phyloP scores from a whole-genome alignment of 495 filamentous ascomycete genomes.

The Podospora comata region DNA sequence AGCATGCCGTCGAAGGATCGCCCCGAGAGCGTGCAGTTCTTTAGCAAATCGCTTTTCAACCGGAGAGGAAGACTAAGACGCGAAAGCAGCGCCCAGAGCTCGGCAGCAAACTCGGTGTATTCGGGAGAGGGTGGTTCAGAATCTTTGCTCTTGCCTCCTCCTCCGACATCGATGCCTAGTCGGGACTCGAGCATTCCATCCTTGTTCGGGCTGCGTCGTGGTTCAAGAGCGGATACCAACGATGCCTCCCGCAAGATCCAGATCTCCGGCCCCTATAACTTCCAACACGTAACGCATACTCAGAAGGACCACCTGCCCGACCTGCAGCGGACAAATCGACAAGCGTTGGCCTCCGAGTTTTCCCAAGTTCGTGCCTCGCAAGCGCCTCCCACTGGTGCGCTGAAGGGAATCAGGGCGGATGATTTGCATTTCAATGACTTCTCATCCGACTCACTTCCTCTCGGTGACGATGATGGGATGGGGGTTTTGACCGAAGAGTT shows the following conservation, averaged over 20 bases:
- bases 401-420: conserved; percentile 61
- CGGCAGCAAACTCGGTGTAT: conserved; percentile 40
- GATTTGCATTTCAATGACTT: conserved; percentile 63
- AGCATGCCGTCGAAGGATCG: conserved; percentile 47
- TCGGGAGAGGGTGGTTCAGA: conserved; percentile 36
- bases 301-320: conserved; percentile 60
- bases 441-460: conserved; percentile 51
- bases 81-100: conserved; percentile 42
- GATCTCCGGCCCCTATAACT: conserved; percentile 84
- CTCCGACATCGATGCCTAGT: conserved; percentile 21
- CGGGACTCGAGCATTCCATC: conserved; percentile 44
- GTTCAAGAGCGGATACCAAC: conserved; percentile 32
- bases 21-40: conserved; percentile 53
- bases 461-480: conserved; percentile 31
- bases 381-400: conserved; percentile 50
- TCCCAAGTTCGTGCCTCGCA: conserved; percentile 67
- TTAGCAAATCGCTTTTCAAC: conserved; percentile 52
- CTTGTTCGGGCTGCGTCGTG: conserved; percentile 42
- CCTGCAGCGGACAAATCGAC: conserved; percentile 54
- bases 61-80: conserved; percentile 41
- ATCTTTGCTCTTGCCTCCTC: conserved; percentile 14
- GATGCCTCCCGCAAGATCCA: conserved; percentile 39
- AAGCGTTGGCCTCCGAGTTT: conserved; percentile 64
- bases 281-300: conserved; percentile 82
- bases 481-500: conserved; percentile 9